Evolutionary conservation across 192 early-diverging fungal genomes (phyloP), one percentile per base, ranked within the genome.

Genomic region (Oehlia diaphana): DNA sequence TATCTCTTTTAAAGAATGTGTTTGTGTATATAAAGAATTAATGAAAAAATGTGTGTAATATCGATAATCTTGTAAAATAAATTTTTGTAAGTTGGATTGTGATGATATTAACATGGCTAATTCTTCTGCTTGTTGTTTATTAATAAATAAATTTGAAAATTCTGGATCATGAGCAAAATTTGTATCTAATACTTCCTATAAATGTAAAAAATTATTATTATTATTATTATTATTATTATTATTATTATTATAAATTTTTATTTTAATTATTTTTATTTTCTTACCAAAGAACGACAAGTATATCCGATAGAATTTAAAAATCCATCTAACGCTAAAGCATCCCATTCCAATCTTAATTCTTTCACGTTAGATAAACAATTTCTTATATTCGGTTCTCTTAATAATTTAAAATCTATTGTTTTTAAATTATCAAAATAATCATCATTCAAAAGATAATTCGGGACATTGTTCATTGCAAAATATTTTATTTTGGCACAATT

Each of bases 81-180:
- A 72, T 50, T n/a, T 39, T 23, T 23, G 13, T 10, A 72, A 21
- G 3, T 23, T 23, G 8, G 71, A 39, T 50, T 72, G 71, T 28
- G 71, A 26, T 28, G 42, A 53, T 28, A 72, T 50, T n/a, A 72
- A 50, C 12, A 16, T 53, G 13, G 71, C 47, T 28, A 72, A 49
- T 13, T 50, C 42, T 13, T 14, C 42, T 13, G 71, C 42, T 31
- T 72, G 42, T 31, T 50, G n/a, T 72, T 50, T 72, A 26, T 53
- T 72, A 26, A 72, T 28, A 50, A 28, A 28, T 50, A 72, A 37
- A 72, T 23, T 49, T 1, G 71, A n/a, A 50, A 9, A 28, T 50
- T 16, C 47, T 49, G 71, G 71, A 50, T 72, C 13, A 72, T 72
- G 71, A 5, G 42, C 21, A 72, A 72, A 72, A 50, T 72, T 50